A percentile compares a stretch with the other conserved stretches of the same genome.
These are phyloP conservation scores for Nakazawaea ambrosiae DNA, from an alignment of 805 yeast genomes.

Conservation along the genomic window DNA sequence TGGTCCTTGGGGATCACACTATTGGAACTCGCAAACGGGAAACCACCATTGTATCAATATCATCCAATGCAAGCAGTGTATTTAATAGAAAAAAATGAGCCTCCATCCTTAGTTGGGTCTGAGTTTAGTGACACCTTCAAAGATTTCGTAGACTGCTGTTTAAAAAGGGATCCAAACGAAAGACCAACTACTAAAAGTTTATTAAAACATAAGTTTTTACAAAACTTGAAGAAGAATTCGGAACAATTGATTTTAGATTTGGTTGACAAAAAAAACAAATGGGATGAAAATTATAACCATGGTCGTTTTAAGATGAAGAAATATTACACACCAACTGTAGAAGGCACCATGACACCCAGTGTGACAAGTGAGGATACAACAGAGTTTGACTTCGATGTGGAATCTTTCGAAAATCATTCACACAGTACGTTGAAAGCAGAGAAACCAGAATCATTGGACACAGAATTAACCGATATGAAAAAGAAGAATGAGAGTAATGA, in stretches of 20 bases:
- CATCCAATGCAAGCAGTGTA: conserved; percentile 52
- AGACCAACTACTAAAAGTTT: conserved; percentile 62
- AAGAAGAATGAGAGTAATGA: conserved; percentile 12
- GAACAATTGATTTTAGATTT: conserved; percentile 28
- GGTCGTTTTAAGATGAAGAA: conserved; percentile 15
- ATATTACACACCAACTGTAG: conserved; percentile 28
- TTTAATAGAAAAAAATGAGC: conserved; percentile 38
- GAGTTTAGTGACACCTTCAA: conserved; percentile 37
- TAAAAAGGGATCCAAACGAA: conserved; percentile 59
- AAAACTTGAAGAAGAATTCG: conserved; percentile 27
- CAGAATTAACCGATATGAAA: conserved; percentile 6
- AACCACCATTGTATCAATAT: conserved; percentile 56
- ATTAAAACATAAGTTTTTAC: conserved; percentile 53
- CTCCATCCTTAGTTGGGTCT: conserved; percentile 35
- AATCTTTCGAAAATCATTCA: neutral
- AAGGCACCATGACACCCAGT: neutral
- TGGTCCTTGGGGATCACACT: conserved; percentile 81
- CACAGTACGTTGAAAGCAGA: neutral
- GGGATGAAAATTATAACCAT: conserved; percentile 31
- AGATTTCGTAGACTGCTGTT: conserved; percentile 63
- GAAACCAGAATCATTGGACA: conserved; percentile 10
- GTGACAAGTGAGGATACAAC: conserved; percentile 6
- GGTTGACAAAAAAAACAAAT: conserved; percentile 34
- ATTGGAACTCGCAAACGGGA: conserved; percentile 63
- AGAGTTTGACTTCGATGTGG: conserved; percentile 11